phyloP scores from a whole-genome alignment of 2,329 filamentous ascomycete species.

The Epichloe hybrida region DNA sequence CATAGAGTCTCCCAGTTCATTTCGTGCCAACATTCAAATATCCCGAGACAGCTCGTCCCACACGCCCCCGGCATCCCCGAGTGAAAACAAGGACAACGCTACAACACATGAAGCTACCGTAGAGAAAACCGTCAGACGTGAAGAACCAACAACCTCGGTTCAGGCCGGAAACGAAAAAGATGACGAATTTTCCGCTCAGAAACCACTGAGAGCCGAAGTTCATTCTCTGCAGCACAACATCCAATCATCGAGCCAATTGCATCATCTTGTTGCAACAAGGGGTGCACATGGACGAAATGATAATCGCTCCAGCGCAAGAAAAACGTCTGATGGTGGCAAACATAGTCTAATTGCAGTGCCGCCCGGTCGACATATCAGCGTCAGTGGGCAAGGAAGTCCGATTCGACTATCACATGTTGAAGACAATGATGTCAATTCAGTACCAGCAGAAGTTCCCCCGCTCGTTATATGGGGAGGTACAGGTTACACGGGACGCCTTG shows the following conservation, averaged over 20 bases:
- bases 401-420: not conserved
- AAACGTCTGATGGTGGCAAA: not conserved
- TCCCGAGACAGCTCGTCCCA: not conserved
- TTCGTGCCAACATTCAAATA: not conserved
- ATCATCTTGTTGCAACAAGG: not conserved
- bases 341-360: not conserved
- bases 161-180: not conserved
- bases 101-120: not conserved
- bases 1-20: not conserved
- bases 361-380: not conserved
- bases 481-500: not conserved
- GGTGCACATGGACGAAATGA: not conserved
- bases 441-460: not conserved
- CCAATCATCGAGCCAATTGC: not conserved
- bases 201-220: not conserved
- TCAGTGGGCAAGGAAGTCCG: conserved; percentile 3
- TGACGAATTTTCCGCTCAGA: not conserved
- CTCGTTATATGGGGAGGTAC: not conserved
- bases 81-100: not conserved
- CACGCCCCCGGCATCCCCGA: not conserved
- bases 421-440: not conserved
- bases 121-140: not conserved
- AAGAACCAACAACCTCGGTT: not conserved
- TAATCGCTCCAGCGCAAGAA: not conserved
- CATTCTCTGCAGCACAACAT: not conserved